These are phyloP conservation scores for Torulaspora microellipsoides DNA, from an alignment of 805 yeast species.

Conservation along the genomic window DNA sequence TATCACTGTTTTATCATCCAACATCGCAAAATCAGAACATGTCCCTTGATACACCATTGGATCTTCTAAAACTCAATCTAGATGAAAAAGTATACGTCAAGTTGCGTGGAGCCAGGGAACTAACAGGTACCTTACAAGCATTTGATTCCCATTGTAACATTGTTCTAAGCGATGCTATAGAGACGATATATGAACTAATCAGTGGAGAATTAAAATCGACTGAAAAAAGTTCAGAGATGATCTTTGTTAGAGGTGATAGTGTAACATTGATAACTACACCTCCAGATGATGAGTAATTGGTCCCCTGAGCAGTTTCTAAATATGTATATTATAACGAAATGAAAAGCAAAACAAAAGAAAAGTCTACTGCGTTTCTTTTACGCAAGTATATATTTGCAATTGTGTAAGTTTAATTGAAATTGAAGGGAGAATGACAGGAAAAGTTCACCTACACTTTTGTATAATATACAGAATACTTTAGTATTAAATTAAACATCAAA, in stretches of 20 bases:
- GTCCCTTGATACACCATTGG: slow-evolving; percentile 71
- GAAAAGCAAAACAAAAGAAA: too few species aligned
- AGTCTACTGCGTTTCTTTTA: too few species aligned
- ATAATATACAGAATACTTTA: too few species aligned
- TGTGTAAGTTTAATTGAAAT: too few species aligned
- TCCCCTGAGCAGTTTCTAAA: not conserved
- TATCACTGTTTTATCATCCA: too few species aligned
- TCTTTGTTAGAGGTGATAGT: slow-evolving; percentile 96
- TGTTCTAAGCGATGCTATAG: slow-evolving; percentile 89
- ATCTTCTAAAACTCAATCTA: slow-evolving; percentile 74
- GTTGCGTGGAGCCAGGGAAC: slow-evolving; percentile 89
- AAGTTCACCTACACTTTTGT: too few species aligned
- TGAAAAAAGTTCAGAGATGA: slow-evolving; percentile 71
- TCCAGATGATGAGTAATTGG: slow-evolving; percentile 23
- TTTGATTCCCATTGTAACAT: slow-evolving; percentile 96
- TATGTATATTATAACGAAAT: too few species aligned
- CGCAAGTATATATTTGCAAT: too few species aligned
- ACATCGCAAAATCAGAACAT: slow-evolving; percentile 4
- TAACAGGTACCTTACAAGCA: slow-evolving; percentile 85
- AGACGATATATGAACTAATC: slow-evolving; percentile 61
- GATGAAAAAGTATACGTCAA: slow-evolving; percentile 87
- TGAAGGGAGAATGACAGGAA: too few species aligned
- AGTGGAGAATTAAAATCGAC: slow-evolving; percentile 43
- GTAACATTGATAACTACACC: slow-evolving; percentile 75
- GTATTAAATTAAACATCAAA: too few species aligned